Base-by-base conservation (phyloP, 305 asterid species). In the Stenogyne calaminthoides region DNA sequence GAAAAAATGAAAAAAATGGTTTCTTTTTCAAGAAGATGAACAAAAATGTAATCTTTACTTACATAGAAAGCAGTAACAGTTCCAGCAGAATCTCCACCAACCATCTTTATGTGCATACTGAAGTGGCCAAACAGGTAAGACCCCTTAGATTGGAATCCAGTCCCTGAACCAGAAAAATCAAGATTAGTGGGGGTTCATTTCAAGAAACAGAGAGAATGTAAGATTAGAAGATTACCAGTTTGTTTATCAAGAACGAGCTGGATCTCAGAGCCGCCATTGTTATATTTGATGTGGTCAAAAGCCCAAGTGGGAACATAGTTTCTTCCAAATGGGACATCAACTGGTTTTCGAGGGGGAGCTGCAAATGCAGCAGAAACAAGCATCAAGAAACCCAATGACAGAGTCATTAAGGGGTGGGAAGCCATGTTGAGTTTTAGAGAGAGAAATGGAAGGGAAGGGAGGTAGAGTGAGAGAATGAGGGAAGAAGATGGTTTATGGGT, bases 31-130 rank as follows among this genome's bases (percentile, higher is more conserved):
- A 32, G 36, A 32, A 32, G 0, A 32, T 32, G 36, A 32, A 32
- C 36, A 32, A 32, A 3, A 27, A 32, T 32, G 36, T 2, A 32
- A 5, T 14, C 2, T 65, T 70, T 32, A 69, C 88, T 80, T 71
- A 88, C 97, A 79, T 91, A 91, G 80, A 87, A 91, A 59, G 97
- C 97, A 64, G 97, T 91, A 36, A 91, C 97, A 19, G 96, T 91
- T 47, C 97, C 96, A 9, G 97, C 97, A 64, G 97, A 91, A 77
- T 91, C 97, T 44, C 96, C 97, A 57, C 88, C 78, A 59, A 91
- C 97, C 92, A 89, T 85, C 86, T 91, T 91, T 58, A 91, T 83
- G 58, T 81, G 90, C 97, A 91, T 91, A 69, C 92, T 83, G 77
- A 91, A 91, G 59, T 91, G 97, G 10, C 94, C 97, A 56, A 91